Evolutionary conservation across 225 moss, liverwort and hornwort species (phyloP).

Genomic region (Lunularia cruciata): DNA sequence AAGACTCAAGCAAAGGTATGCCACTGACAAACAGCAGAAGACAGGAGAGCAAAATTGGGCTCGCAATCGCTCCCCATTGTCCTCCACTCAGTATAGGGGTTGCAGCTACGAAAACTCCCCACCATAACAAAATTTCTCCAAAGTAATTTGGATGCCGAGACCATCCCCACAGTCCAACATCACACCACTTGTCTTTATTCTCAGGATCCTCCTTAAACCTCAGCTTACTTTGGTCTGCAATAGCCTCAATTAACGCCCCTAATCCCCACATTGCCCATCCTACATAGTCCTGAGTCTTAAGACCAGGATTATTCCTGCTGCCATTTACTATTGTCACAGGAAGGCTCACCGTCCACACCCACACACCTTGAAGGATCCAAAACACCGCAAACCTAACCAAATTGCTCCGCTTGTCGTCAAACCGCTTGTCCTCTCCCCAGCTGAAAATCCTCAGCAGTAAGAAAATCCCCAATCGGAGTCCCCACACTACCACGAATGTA

Average conservation of each 20-base stretch:
- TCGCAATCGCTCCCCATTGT: conserved; percentile 77
- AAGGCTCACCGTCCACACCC: conserved; percentile 90
- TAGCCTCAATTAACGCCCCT: conserved; percentile 61
- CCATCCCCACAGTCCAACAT: conserved; percentile 85
- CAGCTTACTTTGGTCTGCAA: conserved; percentile 87
- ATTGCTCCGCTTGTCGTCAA: conserved; percentile 78
- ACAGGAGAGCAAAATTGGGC: conserved; percentile 64
- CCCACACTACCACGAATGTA: conserved; percentile 40
- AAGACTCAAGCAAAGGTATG: conserved; percentile 74
- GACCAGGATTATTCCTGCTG: conserved; percentile 62
- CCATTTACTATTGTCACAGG: conserved; percentile 78
- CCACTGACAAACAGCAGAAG: conserved; percentile 95
- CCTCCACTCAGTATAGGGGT: conserved; percentile 80
- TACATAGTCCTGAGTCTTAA: conserved; percentile 57
- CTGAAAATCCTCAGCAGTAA: conserved; percentile 62
- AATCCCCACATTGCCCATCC: conserved; percentile 75
- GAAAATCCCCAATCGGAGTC: conserved; percentile 42
- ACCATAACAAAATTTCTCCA: conserved; percentile 87
- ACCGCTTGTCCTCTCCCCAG: conserved; percentile 93
- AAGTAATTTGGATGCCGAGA: conserved; percentile 97
- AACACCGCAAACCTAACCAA: conserved; percentile 66
- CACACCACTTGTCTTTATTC: conserved; percentile 72
- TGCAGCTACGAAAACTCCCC: conserved; percentile 74
- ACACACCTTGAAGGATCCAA: conserved; percentile 85
- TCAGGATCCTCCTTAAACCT: conserved; percentile 53